A percentile compares a stretch with the other conserved stretches of the same genome.
These are phyloP conservation scores for Trifolium fragiferum DNA, from an alignment of 306 rosid genomes.

Conservation along the genomic window DNA sequence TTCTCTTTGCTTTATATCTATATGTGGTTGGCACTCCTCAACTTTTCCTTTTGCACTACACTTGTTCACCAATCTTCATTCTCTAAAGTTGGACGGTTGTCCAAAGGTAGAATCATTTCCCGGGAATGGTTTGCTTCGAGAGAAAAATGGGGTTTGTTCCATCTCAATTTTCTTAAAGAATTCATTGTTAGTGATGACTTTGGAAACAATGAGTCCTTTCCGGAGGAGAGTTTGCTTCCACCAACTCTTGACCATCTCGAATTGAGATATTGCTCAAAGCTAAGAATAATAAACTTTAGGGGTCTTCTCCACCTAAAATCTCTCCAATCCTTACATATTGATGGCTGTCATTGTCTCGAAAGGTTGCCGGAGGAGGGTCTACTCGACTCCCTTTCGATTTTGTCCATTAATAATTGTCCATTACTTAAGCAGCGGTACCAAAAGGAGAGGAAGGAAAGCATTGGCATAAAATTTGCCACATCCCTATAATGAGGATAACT, in stretches of 20 bases:
- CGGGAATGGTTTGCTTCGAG: background rate
- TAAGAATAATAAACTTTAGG: constrained; percentile 21
- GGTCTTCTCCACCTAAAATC: constrained; percentile 43
- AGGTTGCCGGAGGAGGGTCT: constrained; percentile 30
- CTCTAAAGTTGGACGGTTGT: background rate
- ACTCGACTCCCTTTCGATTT: constrained; percentile 4
- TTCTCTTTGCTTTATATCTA: background rate
- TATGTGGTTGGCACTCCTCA: background rate
- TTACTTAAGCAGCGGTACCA: constrained; percentile 17
- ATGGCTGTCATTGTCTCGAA: background rate
- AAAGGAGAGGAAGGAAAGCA: constrained; percentile 10
- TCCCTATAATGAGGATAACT: background rate
- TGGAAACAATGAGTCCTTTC: constrained; percentile 22
- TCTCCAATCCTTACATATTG: background rate
- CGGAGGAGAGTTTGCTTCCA: constrained; percentile 23
- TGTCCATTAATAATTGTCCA: rapidly evolving
- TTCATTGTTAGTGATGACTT: background rate
- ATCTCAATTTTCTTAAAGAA: background rate
- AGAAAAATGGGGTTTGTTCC: background rate
- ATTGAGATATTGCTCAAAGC: background rate
- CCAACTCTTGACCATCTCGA: constrained; percentile 8
- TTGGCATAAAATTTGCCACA: constrained; percentile 31
- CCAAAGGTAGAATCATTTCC: background rate
- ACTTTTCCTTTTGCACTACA: background rate
- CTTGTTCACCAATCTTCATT: background rate